These are phyloP conservation scores for Lumnitzera littorea DNA, from an alignment of 345 rosid genomes.

Conservation along the genomic window DNA sequence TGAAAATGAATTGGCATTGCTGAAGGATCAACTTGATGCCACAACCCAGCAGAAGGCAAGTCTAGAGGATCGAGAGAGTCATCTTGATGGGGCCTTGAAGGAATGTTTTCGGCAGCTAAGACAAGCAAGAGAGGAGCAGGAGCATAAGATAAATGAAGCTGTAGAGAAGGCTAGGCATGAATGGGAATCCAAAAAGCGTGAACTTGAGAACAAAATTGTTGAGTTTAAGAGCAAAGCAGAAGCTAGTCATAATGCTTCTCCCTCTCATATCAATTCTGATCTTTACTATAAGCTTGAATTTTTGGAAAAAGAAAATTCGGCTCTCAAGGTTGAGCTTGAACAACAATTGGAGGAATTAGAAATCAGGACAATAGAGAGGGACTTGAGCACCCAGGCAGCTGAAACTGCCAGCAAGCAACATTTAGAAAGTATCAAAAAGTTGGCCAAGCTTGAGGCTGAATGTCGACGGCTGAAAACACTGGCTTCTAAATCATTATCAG, in stretches of 20 bases:
- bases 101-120: slow-evolving; percentile 94
- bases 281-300: slow-evolving; percentile 37
- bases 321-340: slow-evolving; percentile 52
- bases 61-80: slow-evolving; percentile 70
- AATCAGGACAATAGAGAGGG: slow-evolving; percentile 69
- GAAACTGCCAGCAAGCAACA: slow-evolving; percentile 88
- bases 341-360: slow-evolving; percentile 66
- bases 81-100: slow-evolving; percentile 87
- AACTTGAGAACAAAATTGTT: slow-evolving; percentile 45
- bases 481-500: slow-evolving; percentile 28
- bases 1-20: slow-evolving; percentile 51
- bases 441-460: slow-evolving; percentile 91
- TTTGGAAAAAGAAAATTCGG: slow-evolving; percentile 51
- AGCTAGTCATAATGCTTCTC: slow-evolving; percentile 14
- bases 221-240: slow-evolving; percentile 33
- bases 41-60: slow-evolving; percentile 31
- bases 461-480: slow-evolving; percentile 57
- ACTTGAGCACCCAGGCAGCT: slow-evolving; percentile 77
- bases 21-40: slow-evolving; percentile 65
- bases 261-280: slow-evolving; percentile 21
- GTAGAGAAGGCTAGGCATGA: slow-evolving; percentile 36
- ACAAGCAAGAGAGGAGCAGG: slow-evolving; percentile 80
- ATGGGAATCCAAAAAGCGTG: slow-evolving; percentile 43
- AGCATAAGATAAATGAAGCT: slow-evolving; percentile 49
- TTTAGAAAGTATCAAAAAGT: slow-evolving; percentile 77